A percentile compares a stretch with the other conserved stretches of the same genome.
Conservation (phyloP, 306 rosid species). For the Fragaria ananassa region DNA sequence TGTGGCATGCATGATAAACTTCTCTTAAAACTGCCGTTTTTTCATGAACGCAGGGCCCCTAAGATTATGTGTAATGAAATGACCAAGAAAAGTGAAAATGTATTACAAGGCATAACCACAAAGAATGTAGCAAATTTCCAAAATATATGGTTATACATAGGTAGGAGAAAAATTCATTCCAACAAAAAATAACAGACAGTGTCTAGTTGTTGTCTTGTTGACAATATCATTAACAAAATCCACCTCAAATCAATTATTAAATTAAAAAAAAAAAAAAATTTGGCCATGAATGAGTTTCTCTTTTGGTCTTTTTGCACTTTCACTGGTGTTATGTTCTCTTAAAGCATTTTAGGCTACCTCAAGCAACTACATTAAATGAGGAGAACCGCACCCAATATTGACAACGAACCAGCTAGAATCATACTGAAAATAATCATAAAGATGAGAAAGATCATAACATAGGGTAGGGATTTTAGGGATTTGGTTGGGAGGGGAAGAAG, state of each 20-base stretch:
- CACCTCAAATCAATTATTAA: too few relatives aligned
- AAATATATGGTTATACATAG: too few relatives aligned
- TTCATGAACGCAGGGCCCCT: background rate
- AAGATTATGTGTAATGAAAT: slow-evolving; percentile 1
- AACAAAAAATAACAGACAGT: too few relatives aligned
- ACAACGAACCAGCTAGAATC: background rate
- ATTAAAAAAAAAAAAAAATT: too few relatives aligned
- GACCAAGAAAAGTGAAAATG: background rate
- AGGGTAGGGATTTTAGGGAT: background rate
- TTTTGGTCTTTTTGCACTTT: background rate
- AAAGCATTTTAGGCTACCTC: background rate
- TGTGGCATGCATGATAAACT: background rate
- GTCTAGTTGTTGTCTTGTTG: too few relatives aligned
- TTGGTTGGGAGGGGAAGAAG: background rate
- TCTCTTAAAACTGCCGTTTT: background rate
- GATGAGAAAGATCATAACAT: background rate
- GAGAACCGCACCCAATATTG: background rate
- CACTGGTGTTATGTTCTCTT: background rate
- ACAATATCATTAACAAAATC: too few relatives aligned
- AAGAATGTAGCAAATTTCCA: too few relatives aligned
- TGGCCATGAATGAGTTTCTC: background rate
- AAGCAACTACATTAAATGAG: background rate
- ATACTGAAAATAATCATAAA: background rate
- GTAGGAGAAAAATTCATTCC: too few relatives aligned
- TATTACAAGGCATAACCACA: too few relatives aligned